Evolutionary conservation across 1,284 basidiomycete species (phyloP), one percentile per base, ranked within the genome.

Genomic region (Heterobasidion parviporum): DNA sequence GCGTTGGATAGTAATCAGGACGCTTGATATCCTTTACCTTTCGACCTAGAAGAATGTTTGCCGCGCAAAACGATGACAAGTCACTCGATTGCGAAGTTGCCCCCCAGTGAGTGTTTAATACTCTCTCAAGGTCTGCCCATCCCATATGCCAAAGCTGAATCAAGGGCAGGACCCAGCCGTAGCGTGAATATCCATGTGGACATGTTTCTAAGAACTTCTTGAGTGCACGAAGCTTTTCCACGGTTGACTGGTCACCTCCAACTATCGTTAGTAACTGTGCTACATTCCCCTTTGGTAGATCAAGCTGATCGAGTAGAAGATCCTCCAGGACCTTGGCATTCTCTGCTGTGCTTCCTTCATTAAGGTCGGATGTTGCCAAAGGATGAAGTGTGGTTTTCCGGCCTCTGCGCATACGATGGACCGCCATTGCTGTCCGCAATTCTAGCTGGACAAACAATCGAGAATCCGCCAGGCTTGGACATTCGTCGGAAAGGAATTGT

Each of bases 71-170:
- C 20, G 64, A 60, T 5, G 60, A 62, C 9, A 54, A 26, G 16
- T 47, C 53, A 48, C 63, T 59, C 0, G 55, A 43, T 2, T 9
- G 41, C 15, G 55, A 20, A 9, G 57, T 41, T 8, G 18, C 18
- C 18, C 65, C 67, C 67, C 67, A 70, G 56, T 69, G 62, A 0
- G 63, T 60, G 26, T 61, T 57, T 18, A 67, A 62, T 20, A 69
- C 56, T 2, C 64, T 60, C 51, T 68, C 68, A 8, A 70, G 59
- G 55, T 70, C 64, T 0, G 68, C 68, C 69, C 69, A 70, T 33
- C 66, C 64, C 20, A 68, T 67, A 47, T 71, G 69, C 68, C 68
- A 71, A 4, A 66, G 59, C 38, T 67, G 64, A 12, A 70, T 66
- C 4, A 70, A 47, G 1, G 70, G 68, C n/a, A 67, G 53, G 3